Base-by-base conservation (phyloP, 2,329 filamentous ascomycete genomes). In the Furcasterigmium sp. region DNA sequence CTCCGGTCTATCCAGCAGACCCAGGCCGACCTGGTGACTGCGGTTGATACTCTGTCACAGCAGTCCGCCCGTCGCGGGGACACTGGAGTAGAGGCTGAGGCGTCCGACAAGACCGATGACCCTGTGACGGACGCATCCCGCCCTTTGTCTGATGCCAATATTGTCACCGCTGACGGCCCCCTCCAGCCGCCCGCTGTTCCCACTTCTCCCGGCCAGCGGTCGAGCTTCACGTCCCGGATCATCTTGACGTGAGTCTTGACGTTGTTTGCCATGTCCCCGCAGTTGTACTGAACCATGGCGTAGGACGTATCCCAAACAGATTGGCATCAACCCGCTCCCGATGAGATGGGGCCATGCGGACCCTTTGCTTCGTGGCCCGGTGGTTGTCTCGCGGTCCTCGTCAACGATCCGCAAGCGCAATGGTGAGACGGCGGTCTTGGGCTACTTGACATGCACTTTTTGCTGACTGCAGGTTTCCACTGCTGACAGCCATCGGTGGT, bases 271-370 rank as follows among this genome's bases (percentile, higher is more conserved):
- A 39, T 18, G 7, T 18, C 10, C 14, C 25, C 41, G 40, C 42
- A 34, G 21, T 13, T 39, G 14, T 57, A 41, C 55, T 43, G 13
- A 19, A 37, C 21, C 15, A 28, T 46, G 17, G 4, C 15, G 15
- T 44, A 80, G 77, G 40, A 95, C 91, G 6, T 96, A 97, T 64
- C 91, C 91, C 21, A 90, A 89, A 54, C 91, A 96, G 67, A 89
- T 87, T 52, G 91, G 91, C 49, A 91, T 97, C 64, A 87, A 95
- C 51, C 91, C 91, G n/a, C 70, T 96, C 41, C 80, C 82, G 18
- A 81, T 97, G 74, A 76, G 86, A 53, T 97, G 91, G 91, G 91
- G 91, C 40, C 80, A 88, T 43, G 68, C 77, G 43, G 87, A 95
- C 60, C 81, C 87, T 30, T 64, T 75, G 45, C 72, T 82, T 55